These are phyloP conservation scores for Arachis stenosperma DNA, from an alignment of 306 rosid species.

Conservation along the genomic window DNA sequence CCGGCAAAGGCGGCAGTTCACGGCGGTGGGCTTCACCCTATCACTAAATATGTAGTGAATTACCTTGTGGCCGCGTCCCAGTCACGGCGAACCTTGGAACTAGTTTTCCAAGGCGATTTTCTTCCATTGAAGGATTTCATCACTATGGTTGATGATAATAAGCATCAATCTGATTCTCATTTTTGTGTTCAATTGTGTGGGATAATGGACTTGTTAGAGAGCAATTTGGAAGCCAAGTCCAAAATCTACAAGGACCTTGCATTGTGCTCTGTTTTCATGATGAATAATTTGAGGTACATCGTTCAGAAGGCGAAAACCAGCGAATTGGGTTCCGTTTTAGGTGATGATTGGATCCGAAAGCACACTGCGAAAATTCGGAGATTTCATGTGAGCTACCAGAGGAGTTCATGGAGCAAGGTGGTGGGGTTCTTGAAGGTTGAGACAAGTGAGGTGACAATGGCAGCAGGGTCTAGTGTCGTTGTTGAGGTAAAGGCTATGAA, in stretches of 20 bases:
- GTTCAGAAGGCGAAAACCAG: slow-evolving; percentile 23
- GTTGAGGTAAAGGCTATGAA: slow-evolving; percentile 53
- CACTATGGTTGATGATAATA: slow-evolving; percentile 53
- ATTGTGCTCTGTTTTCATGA: slow-evolving; percentile 61
- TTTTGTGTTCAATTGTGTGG: slow-evolving; percentile 63
- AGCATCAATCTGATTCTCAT: slow-evolving; percentile 32
- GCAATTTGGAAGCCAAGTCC: slow-evolving; percentile 69
- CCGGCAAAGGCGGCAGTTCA: slow-evolving; percentile 65
- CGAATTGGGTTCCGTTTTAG: not conserved
- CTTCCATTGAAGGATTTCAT: slow-evolving; percentile 43
- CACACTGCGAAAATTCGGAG: slow-evolving; percentile 51
- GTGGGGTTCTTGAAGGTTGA: slow-evolving; percentile 57
- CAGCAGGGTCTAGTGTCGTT: not conserved
- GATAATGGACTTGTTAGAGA: slow-evolving; percentile 74
- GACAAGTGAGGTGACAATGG: slow-evolving; percentile 38
- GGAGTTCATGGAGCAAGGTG: slow-evolving; percentile 70
- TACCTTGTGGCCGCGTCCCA: slow-evolving; percentile 68
- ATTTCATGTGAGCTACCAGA: slow-evolving; percentile 53
- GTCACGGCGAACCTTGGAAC: slow-evolving; percentile 62
- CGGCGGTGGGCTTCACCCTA: slow-evolving; percentile 75
- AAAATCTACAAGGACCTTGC: slow-evolving; percentile 65
- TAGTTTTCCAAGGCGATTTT: slow-evolving; percentile 57
- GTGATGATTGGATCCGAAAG: slow-evolving; percentile 1
- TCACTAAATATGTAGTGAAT: slow-evolving; percentile 76
- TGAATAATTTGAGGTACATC: slow-evolving; percentile 68